Evolutionary conservation across 2,329 filamentous ascomycete species (phyloP).

Genomic region (Trematosphaeria pertusa): DNA sequence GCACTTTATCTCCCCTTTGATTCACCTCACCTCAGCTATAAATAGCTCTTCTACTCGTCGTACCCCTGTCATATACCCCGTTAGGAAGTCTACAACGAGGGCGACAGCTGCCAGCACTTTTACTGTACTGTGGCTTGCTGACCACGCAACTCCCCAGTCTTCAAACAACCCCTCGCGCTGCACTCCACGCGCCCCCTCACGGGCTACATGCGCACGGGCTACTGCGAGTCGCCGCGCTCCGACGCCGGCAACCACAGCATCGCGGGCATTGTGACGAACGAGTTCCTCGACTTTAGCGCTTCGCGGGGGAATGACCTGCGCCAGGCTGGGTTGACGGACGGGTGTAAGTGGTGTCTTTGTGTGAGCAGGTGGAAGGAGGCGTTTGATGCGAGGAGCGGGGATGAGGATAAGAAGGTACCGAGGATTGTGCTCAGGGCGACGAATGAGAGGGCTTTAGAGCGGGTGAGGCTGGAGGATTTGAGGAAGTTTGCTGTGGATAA

Average conservation of each 20-base stretch:
- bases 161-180: constrained; percentile 64
- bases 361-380: constrained; percentile 67
- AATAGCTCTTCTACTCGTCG: neutral
- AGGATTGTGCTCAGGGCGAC: constrained; percentile 60
- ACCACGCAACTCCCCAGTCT: no score
- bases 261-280: constrained; percentile 63
- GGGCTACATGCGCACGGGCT: constrained; percentile 67
- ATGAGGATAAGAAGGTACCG: constrained; percentile 56
- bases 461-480: constrained; percentile 57
- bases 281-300: constrained; percentile 68
- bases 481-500: constrained; percentile 57
- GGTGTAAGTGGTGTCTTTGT: constrained; percentile 70
- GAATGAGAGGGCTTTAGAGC: constrained; percentile 59
- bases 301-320: constrained; percentile 66
- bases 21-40: no score
- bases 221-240: constrained; percentile 62
- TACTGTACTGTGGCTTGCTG: no score
- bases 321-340: constrained; percentile 60
- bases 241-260: constrained; percentile 68
- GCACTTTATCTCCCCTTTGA: no score
- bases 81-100: neutral
- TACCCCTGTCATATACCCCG: neutral
- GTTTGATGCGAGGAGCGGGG: constrained; percentile 59
- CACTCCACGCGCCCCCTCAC: constrained; percentile 66
- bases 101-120: neutral